phyloP scores from a whole-genome alignment of 768 basidiomycete species.

The Amanita jacksonii region DNA sequence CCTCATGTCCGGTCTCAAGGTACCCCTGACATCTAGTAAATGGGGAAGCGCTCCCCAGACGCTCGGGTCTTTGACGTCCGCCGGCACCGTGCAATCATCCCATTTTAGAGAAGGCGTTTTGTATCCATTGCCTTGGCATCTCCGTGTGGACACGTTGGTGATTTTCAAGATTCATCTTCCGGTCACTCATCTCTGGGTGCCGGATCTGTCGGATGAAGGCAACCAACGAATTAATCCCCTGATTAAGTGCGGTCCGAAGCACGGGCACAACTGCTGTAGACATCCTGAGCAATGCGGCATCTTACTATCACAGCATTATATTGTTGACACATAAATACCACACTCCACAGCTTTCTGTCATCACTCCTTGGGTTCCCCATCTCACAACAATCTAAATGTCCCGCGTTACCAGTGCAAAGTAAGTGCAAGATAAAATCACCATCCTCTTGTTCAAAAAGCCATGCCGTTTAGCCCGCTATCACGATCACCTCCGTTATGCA shows the following conservation, averaged over 20 bases:
- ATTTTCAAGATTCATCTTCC: no score
- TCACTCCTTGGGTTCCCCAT: no score
- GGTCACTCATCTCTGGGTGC: no score
- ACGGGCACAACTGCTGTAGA: slow-evolving; percentile 5
- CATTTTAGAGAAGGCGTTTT: not conserved
- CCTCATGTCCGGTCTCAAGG: not conserved
- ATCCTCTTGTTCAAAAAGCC: not conserved
- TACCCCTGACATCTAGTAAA: not conserved
- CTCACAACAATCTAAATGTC: no score
- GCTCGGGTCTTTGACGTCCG: not conserved
- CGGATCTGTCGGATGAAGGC: no score
- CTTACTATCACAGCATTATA: slow-evolving; percentile 3
- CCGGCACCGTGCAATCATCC: not conserved
- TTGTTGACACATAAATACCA: slow-evolving; percentile 4
- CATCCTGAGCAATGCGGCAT: not conserved
- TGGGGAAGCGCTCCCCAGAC: not conserved
- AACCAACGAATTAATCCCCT: no score
- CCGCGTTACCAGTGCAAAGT: no score
- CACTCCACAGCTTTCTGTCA: slow-evolving; percentile 4
- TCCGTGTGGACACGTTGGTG: no score
- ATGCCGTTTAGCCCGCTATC: not conserved
- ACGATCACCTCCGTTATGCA: not conserved
- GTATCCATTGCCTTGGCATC: not conserved
- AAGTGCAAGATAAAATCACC: no score
- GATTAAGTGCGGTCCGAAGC: not conserved